Evolutionary conservation across 495 filamentous ascomycete genomes (phyloP).

Genomic region (Paragyromitra xinjiangensis): DNA sequence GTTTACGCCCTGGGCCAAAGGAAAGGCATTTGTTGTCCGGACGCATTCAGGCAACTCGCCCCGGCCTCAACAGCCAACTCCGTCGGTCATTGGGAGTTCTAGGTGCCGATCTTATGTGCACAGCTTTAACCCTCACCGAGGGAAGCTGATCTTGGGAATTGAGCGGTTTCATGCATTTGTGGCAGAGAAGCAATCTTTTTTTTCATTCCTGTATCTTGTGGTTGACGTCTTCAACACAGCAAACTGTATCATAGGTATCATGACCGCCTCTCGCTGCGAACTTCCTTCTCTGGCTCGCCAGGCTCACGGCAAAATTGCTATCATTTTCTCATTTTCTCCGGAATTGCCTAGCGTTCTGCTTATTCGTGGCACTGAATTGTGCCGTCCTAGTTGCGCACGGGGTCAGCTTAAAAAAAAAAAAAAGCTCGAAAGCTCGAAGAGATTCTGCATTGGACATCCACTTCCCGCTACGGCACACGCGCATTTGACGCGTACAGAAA

Average conservation of each 20-base stretch:
- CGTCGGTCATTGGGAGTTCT: slow-evolving; percentile 25
- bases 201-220: background rate
- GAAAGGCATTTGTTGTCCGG: slow-evolving; percentile 24
- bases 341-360: background rate
- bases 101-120: slow-evolving; percentile 33
- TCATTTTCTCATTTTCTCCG: background rate
- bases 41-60: slow-evolving; percentile 33
- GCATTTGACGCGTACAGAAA: slow-evolving; percentile 17
- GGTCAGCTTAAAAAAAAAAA: slow-evolving; percentile 16
- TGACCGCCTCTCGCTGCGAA: slow-evolving; percentile 7
- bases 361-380: background rate
- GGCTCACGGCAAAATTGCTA: slow-evolving; percentile 5
- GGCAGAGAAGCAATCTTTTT: background rate
- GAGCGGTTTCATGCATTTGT: slow-evolving; percentile 21
- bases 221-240: slow-evolving; percentile 26
- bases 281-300: background rate
- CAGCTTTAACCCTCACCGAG: slow-evolving; percentile 25
- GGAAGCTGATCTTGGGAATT: slow-evolving; percentile 23
- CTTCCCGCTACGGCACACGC: slow-evolving; percentile 40
- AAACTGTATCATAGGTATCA: slow-evolving; percentile 11
- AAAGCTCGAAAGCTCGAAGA: slow-evolving; percentile 9
- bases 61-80: slow-evolving; percentile 12
- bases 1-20: slow-evolving; percentile 3
- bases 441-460: slow-evolving; percentile 39
- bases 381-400: slow-evolving; percentile 13